These are phyloP conservation scores for Leishmania turanica DNA, from an alignment of 208 protist genomes.

Conservation along the genomic window DNA sequence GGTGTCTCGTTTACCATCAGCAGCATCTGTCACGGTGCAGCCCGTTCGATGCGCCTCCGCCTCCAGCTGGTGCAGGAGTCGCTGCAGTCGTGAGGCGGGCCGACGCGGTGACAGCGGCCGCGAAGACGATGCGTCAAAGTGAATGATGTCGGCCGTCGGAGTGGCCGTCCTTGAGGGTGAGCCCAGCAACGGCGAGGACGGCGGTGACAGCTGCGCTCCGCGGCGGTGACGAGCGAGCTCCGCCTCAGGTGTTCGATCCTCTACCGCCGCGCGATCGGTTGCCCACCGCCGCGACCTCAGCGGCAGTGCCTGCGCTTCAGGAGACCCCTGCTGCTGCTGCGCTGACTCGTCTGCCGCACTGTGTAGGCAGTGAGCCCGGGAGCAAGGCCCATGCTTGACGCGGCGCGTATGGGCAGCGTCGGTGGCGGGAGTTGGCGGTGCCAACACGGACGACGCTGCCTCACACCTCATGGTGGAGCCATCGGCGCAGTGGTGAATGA, in stretches of 20 bases:
- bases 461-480: not conserved
- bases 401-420: not conserved
- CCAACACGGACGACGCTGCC: no score
- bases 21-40: not conserved
- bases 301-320: not conserved
- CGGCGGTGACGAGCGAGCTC: not conserved
- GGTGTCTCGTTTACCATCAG: not conserved
- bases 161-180: not conserved
- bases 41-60: not conserved
- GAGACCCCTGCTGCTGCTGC: not conserved
- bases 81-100: not conserved
- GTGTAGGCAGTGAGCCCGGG: not conserved
- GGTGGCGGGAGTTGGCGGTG: not conserved
- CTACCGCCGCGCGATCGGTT: not conserved
- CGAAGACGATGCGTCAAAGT: not conserved
- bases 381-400: not conserved
- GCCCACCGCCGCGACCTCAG: not conserved
- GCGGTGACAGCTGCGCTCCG: not conserved
- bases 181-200: not conserved
- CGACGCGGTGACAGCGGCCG: not conserved
- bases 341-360: not conserved
- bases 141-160: not conserved
- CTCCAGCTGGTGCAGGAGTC: slow-evolving; percentile 1
- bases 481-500: not conserved
- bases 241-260: not conserved